A percentile compares a stretch with the other conserved stretches of the same genome.
These are phyloP conservation scores for Juglanconis sp. DNA, from an alignment of 2,329 filamentous ascomycete species.

Conservation along the genomic window DNA sequence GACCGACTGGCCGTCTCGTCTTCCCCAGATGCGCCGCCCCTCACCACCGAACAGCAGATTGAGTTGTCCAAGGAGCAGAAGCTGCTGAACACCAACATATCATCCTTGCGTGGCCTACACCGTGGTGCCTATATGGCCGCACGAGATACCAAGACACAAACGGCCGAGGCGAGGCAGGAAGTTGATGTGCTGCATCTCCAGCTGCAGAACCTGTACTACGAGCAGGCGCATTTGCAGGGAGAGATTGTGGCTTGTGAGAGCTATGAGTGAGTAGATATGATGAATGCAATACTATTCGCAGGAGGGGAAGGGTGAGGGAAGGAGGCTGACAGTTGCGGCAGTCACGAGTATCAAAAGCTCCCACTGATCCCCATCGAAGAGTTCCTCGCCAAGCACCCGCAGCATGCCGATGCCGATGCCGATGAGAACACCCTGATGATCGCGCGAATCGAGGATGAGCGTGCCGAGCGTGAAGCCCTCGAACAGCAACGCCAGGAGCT, in stretches of 20 bases:
- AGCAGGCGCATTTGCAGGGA: conserved; percentile 83
- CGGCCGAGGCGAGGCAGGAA: conserved; percentile 82
- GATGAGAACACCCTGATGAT: conserved; percentile 83
- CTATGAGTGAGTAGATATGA: conserved; percentile 67
- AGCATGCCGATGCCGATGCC: conserved; percentile 64
- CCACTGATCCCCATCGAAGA: conserved; percentile 81
- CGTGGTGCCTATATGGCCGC: conserved; percentile 77
- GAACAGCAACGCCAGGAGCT: conserved; percentile 81
- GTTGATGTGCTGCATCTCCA: conserved; percentile 89
- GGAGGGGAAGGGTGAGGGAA: background rate
- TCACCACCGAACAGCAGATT: conserved; percentile 47
- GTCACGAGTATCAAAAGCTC: conserved; percentile 83
- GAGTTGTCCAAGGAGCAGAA: conserved; percentile 76
- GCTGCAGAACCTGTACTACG: conserved; percentile 94
- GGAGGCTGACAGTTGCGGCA: conserved; percentile 30
- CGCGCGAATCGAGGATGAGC: conserved; percentile 87
- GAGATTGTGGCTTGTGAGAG: conserved; percentile 89
- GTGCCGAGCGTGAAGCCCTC: conserved; percentile 75
- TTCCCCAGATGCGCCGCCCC: conserved; percentile 36
- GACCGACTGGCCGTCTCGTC: conserved; percentile 47
- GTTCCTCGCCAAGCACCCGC: conserved; percentile 73
- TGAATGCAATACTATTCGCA: too few species aligned
- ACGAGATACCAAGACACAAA: conserved; percentile 80
- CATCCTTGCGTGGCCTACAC: conserved; percentile 78
- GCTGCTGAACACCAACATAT: conserved; percentile 71